These are phyloP conservation scores for Scedosporium boydii DNA, from an alignment of 2,329 filamentous ascomycete species.

Conservation along the genomic window DNA sequence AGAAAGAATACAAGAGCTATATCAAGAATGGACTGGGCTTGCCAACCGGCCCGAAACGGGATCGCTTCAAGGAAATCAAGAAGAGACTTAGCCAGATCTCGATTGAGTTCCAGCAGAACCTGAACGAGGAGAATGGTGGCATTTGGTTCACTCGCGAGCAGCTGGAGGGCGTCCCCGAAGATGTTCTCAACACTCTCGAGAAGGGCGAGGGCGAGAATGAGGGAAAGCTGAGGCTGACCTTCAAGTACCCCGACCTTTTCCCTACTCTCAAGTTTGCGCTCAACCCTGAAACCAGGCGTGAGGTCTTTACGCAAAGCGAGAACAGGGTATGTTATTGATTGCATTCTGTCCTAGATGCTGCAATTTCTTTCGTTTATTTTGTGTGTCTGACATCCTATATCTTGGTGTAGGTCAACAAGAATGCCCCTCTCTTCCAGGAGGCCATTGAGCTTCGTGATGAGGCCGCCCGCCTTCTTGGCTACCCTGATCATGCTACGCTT, in stretches of 20 bases:
- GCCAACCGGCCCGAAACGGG: constrained; percentile 58
- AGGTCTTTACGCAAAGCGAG: constrained; percentile 64
- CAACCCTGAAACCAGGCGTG: constrained; percentile 57
- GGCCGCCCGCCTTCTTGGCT: constrained; percentile 66
- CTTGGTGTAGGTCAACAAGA: constrained; percentile 50
- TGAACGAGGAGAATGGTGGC: constrained; percentile 76
- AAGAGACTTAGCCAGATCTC: constrained; percentile 65
- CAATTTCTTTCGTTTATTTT: not conserved
- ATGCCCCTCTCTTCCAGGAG: constrained; percentile 65
- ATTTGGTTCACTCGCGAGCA: constrained; percentile 69
- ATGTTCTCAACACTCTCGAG: constrained; percentile 57
- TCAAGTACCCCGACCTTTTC: constrained; percentile 78
- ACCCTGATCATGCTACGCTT: constrained; percentile 67
- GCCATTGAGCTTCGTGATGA: constrained; percentile 68
- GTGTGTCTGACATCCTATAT: not conserved
- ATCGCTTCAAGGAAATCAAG: constrained; percentile 81
- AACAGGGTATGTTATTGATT: constrained; percentile 49
- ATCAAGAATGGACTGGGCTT: constrained; percentile 67
- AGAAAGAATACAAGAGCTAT: constrained; percentile 70
- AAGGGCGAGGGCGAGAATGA: constrained; percentile 65
- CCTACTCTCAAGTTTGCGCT: constrained; percentile 69
- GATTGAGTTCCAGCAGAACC: constrained; percentile 68
- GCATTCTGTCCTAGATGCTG: no score
- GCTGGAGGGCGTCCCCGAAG: constrained; percentile 64
- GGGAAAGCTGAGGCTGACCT: constrained; percentile 64